Evolutionary conservation across 805 yeast species (phyloP).

Genomic region (Priceomyces medius): DNA sequence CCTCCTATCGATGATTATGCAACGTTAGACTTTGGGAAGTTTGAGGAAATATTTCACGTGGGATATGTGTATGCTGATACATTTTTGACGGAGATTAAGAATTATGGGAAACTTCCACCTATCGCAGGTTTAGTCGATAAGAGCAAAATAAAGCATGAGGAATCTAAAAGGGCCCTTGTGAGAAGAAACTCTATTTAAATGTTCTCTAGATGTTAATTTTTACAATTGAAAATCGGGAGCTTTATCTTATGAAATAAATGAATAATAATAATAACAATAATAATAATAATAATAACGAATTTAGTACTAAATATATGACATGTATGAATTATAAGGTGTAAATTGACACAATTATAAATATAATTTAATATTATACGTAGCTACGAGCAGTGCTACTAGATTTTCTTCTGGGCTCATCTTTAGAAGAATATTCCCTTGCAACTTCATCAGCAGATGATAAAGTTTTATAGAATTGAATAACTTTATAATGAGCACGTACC

Average conservation of each 20-base stretch:
- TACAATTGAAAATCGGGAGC: too few relatives aligned
- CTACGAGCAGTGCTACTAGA: not conserved
- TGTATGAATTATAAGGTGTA: too few relatives aligned
- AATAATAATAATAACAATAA: too few relatives aligned
- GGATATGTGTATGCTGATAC: constrained; percentile 74
- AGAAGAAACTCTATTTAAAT: constrained; percentile 67
- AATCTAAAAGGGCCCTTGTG: constrained; percentile 25
- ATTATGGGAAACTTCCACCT: constrained; percentile 54
- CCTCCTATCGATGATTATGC: constrained; percentile 94
- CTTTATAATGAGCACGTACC: constrained; percentile 71
- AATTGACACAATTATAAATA: too few relatives aligned
- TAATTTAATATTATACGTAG: not conserved
- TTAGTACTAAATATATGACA: too few relatives aligned
- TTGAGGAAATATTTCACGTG: constrained; percentile 82
- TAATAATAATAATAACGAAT: too few relatives aligned
- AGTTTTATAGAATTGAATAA: constrained; percentile 62
- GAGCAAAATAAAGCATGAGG: constrained; percentile 10
- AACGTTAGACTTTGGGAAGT: constrained; percentile 87
- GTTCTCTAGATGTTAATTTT: too few relatives aligned
- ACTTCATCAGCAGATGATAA: constrained; percentile 39
- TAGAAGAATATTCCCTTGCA: constrained; percentile 1
- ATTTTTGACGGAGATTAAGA: constrained; percentile 51
- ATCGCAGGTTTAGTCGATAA: constrained; percentile 52
- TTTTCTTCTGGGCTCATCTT: constrained; percentile 8
- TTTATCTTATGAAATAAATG: too few relatives aligned